Evolutionary conservation across 164 flowering plant genomes (phyloP), one percentile per base, ranked within the genome.

Genomic region (Sextonia rubra): DNA sequence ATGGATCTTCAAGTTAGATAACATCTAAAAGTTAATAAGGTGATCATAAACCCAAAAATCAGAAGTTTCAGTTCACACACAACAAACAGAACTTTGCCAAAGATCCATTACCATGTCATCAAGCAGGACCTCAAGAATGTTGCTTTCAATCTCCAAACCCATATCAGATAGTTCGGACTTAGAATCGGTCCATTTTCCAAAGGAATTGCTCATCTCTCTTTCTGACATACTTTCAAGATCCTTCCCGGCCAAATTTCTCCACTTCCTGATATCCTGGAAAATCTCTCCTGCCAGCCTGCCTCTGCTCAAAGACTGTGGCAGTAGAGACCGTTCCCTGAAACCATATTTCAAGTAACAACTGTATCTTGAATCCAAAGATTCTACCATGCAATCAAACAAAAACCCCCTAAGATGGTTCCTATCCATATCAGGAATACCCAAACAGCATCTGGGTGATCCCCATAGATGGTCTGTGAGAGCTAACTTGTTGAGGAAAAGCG

Each of bases 121-220:
- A 3, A 94, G 79, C 82, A 94, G 64, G 27, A 25, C 56, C 69
- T 85, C 77, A 24, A 90, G 79, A 29, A 91, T 80, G 66, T 81
- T 81, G 26, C 32, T 52, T 44, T 75, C 90, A 12, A 90, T 78
- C 48, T 83, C 83, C 18, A 69, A 30, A 20, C 89, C 87, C 14
- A 66, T 60, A 74, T 90, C 91, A 68, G 82, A 83, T 20, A 77
- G 84, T 78, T 89, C 98, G 12, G 76, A 64, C 69, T 89, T 88
- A 78, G 86, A 91, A 66, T 83, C 85, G 1, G 83, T 82, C 97
- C 98, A 94, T 73, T 86, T 86, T 18, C 87, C 89, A 71, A 83
- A 75, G 0, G 88, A 78, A 75, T 76, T 81, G 70, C 88, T 86
- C 92, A 89, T 82, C n/a, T 91, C 98, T 80, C 78, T 75, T 22